Evolutionary conservation across 805 yeast genomes (phyloP), one percentile per base, ranked within the genome.

Genomic region (Blastobotrys peoriensis): DNA sequence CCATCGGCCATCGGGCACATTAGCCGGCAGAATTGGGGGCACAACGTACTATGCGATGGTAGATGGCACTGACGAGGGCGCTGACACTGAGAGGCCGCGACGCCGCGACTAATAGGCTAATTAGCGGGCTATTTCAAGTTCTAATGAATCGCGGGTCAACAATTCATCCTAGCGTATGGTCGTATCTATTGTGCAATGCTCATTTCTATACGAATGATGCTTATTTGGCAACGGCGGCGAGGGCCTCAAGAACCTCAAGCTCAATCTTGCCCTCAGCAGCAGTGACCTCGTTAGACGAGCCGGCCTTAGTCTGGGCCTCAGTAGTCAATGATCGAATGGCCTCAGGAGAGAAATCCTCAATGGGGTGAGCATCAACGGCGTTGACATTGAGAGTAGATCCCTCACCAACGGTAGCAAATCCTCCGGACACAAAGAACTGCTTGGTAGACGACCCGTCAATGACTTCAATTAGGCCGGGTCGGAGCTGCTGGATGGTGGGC

Each of bases 251-350:
- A 46, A 93, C 96, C 73, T 93, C 97, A 64, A 91, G 75, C 76
- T 91, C 93, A 64, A 93, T 86, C 67, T 82, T 80, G 61, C 98
- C 98, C 73, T 86, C 95, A 55, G 96, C 94, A 58, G 94, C 93
- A 54, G 79, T 85, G 47, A 76, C 78, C 72, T 86, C 96, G 51
- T 67, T 97, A 40, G 91, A 69, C 49, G 95, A 83, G 49, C 82
- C 61, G 36, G 81, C 79, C 69, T 88, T 86, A 81, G 87, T 88
- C 72, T 86, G 94, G 50, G 98, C 98, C 68, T 91, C 97, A 49
- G 91, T 78, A 62, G 88, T 76, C 66, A 86, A 80, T 48, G 79
- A 61, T 75, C 80, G 86, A 67, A 89, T 81, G 58, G 85, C 79
- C 49, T 80, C 85, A 35, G 79, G 71, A 45, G 88, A 86, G 71